These are phyloP conservation scores for Penicillium maclennaniae DNA, from an alignment of 495 filamentous ascomycete species.

Conservation along the genomic window DNA sequence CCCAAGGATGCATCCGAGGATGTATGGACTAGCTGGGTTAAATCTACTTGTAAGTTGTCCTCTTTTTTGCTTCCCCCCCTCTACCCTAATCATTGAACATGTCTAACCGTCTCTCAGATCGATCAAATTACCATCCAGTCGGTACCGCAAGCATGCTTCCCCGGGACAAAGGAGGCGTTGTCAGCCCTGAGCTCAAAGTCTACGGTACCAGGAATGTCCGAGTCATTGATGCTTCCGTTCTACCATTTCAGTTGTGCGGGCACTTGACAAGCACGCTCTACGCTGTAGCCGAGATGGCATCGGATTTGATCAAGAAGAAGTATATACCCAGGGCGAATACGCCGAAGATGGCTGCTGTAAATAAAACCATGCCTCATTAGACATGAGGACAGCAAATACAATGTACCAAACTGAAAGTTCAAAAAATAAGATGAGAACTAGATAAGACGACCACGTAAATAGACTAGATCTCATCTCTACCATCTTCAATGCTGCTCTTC, in stretches of 20 bases:
- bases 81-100: too few relatives aligned
- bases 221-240: constrained; percentile 53
- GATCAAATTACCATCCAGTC: constrained; percentile 35
- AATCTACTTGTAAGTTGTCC: constrained; percentile 18
- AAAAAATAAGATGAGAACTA: background rate
- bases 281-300: constrained; percentile 56
- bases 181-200: constrained; percentile 38
- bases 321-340: constrained; percentile 3
- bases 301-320: constrained; percentile 33
- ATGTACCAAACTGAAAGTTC: background rate
- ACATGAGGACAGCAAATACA: too few relatives aligned
- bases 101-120: constrained; percentile 23
- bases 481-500: constrained; percentile 35
- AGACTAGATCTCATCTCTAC: background rate
- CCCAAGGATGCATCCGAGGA: constrained; percentile 14
- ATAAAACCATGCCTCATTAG: background rate
- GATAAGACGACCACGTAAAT: too few relatives aligned
- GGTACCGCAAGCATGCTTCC: constrained; percentile 57
- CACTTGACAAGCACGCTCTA: constrained; percentile 54
- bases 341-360: background rate
- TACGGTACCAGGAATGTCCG: constrained; percentile 48
- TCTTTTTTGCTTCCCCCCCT: too few relatives aligned
- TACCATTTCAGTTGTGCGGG: constrained; percentile 52
- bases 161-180: constrained; percentile 48
- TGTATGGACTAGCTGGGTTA: constrained; percentile 19